Evolutionary conservation across 2,329 filamentous ascomycete species (phyloP), one percentile per base, ranked within the genome.

Genomic region (Corinectria fuckeliana): DNA sequence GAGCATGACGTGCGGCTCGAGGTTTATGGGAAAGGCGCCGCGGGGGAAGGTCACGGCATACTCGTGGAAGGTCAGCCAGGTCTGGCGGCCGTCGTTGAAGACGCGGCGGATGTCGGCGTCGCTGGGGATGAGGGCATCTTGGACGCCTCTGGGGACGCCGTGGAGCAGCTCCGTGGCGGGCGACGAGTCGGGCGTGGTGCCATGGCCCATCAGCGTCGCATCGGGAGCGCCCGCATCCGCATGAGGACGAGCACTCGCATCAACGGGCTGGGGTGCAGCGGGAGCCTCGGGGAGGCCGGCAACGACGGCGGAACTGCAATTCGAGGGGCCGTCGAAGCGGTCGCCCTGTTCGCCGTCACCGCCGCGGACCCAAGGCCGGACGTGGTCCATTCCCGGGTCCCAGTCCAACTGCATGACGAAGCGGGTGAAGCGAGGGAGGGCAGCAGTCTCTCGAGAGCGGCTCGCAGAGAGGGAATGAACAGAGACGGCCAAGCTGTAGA

Each of bases 311-410:
- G 68, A 70, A 51, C 66, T 69, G 68, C 67, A 70, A 44, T 39
- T 44, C 45, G 59, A 54, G 4, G 68, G 66, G 51, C 68, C 62
- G 5, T 69, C 57, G 36, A 69, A 70, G 44, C 61, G 59, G 48
- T 56, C 51, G 18, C 62, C 56, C 34, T 58, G 39, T 36, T 68
- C 63, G 42, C 67, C 68, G 44, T 67, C 66, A 34, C 68, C 68
- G 8, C 41, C 52, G 18, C 70, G 60, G 61, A 70, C 68, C 68
- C 68, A 70, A 60, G 68, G 67, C 66, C 65, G 66, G 60, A 70
- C 68, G 60, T 70, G 68, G 63, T 68, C 68, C 64, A 70, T 65
- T 50, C 54, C 66, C 45, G 65, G 63, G 63, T 70, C 68, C 68
- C 68, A 70, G n/a, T 63, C 67, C 58, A 69, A 58, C 61, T 70